Evolutionary conservation across 1,284 basidiomycete species (phyloP).

Genomic region (Sporisorium scitamineum): DNA sequence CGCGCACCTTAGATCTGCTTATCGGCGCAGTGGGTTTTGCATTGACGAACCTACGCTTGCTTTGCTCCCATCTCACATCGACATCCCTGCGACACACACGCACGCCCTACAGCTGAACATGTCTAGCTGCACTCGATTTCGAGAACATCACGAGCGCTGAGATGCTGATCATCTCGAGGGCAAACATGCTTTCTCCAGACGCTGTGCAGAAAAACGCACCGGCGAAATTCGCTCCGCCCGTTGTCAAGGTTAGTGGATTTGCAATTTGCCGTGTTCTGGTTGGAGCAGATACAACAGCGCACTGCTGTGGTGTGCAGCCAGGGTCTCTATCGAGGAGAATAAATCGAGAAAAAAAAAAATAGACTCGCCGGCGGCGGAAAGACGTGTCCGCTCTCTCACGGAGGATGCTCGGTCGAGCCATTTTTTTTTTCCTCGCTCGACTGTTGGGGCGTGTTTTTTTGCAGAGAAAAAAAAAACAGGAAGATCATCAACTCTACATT

Average conservation of each 20-base stretch:
- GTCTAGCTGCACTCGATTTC: not conserved
- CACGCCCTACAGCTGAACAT: no score
- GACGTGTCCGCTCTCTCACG: not conserved
- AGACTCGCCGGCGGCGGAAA: conserved; percentile 20
- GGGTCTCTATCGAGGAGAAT: not conserved
- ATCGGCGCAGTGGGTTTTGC: conserved; percentile 1
- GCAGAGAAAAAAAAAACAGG: not conserved
- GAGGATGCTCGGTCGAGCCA: conserved; percentile 29
- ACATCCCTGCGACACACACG: not conserved
- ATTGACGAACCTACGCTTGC: not conserved
- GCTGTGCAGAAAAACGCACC: not conserved
- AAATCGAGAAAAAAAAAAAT: not conserved
- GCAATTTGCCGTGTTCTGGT: conserved; percentile 12
- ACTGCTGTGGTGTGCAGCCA: not conserved
- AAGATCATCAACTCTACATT: not conserved
- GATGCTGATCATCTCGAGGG: no score
- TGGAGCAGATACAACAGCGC: not conserved
- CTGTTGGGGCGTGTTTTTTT: conserved; percentile 10
- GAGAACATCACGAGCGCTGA: no score
- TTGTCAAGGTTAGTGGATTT: not conserved
- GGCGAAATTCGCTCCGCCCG: conserved; percentile 9
- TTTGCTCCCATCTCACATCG: not conserved
- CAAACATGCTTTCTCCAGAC: no score
- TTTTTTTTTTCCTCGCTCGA: not conserved
- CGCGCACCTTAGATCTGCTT: conserved; percentile 16